Evolutionary conservation across 257 asterid species (phyloP).

Genomic region (Penstemon davidsonii): DNA sequence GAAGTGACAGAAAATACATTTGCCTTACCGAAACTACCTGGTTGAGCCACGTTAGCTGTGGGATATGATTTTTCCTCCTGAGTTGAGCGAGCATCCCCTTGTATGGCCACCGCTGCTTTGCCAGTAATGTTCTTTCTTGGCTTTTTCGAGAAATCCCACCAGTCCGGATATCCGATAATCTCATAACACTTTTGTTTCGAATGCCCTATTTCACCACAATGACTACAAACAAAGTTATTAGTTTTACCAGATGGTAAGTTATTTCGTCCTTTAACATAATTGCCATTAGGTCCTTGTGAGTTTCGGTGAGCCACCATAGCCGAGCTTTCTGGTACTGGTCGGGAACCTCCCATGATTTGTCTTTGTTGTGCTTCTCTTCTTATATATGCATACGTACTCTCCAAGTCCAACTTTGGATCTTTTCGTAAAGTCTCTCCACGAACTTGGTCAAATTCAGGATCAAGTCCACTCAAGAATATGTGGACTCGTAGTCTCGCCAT

Average conservation of each 20-base stretch:
- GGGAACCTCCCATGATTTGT: too few relatives aligned
- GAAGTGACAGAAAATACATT: too few relatives aligned
- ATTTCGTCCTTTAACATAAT: too few relatives aligned
- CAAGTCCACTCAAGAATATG: slow-evolving; percentile 24
- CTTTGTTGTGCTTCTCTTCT: too few relatives aligned
- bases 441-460: slow-evolving; percentile 22
- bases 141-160: slow-evolving; percentile 20
- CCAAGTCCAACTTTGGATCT: neutral
- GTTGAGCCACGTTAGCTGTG: too few relatives aligned
- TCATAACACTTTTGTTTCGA: neutral
- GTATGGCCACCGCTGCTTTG: neutral
- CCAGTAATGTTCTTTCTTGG: slow-evolving; percentile 9
- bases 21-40: too few relatives aligned
- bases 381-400: too few relatives aligned
- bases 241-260: too few relatives aligned
- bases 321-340: too few relatives aligned
- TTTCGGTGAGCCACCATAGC: too few relatives aligned
- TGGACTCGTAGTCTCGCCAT: neutral
- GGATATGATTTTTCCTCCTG: neutral
- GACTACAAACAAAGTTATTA: neutral
- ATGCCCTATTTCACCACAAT: slow-evolving; percentile 5
- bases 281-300: too few relatives aligned
- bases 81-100: too few relatives aligned
- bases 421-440: slow-evolving; percentile 24
- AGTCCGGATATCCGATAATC: slow-evolving; percentile 10